Conservation (phyloP, 1,284 basidiomycete species). For the Kalmanozyma brasiliensis region DNA sequence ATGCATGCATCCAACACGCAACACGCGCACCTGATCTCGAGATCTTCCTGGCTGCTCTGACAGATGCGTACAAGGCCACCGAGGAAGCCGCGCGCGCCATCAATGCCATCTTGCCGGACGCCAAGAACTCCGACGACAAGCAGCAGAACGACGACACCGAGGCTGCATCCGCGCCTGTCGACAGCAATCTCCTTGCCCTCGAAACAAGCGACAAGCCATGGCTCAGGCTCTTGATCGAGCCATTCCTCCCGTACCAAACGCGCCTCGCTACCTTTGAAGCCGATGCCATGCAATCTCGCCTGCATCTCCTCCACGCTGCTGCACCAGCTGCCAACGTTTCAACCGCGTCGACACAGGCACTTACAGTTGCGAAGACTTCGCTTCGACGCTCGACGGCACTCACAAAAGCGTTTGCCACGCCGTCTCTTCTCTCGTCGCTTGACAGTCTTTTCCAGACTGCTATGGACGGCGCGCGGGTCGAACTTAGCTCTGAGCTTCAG, state of each 20-base stretch:
- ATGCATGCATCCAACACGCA: conserved; percentile 19
- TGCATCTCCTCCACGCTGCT: conserved; percentile 16
- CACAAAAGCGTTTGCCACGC: conserved; percentile 36
- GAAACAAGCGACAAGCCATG: conserved; percentile 24
- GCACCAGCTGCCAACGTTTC: conserved; percentile 8
- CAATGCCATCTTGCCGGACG: conserved; percentile 18
- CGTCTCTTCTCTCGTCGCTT: conserved; percentile 18
- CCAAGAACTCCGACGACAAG: conserved; percentile 1
- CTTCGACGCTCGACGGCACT: conserved; percentile 18
- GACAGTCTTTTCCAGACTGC: conserved; percentile 20
- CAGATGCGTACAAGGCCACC: conserved; percentile 30
- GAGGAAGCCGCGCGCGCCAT: conserved; percentile 28
- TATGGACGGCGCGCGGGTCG: neutral
- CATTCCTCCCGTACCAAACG: conserved; percentile 40
- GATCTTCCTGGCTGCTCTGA: conserved; percentile 19
- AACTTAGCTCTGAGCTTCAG: conserved; percentile 13
- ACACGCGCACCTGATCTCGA: conserved; percentile 27
- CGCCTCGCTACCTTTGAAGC: conserved; percentile 37
- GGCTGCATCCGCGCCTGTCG: conserved; percentile 11
- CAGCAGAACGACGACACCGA: conserved; percentile 11
- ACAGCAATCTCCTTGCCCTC: conserved; percentile 20
- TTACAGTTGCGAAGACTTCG: conserved; percentile 20
- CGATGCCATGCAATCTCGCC: conserved; percentile 35
- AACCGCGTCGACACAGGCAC: conserved; percentile 17
- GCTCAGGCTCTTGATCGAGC: conserved; percentile 32